These are phyloP conservation scores for Alternaria gansuensis DNA, from an alignment of 2,329 filamentous ascomycete genomes.

Conservation along the genomic window DNA sequence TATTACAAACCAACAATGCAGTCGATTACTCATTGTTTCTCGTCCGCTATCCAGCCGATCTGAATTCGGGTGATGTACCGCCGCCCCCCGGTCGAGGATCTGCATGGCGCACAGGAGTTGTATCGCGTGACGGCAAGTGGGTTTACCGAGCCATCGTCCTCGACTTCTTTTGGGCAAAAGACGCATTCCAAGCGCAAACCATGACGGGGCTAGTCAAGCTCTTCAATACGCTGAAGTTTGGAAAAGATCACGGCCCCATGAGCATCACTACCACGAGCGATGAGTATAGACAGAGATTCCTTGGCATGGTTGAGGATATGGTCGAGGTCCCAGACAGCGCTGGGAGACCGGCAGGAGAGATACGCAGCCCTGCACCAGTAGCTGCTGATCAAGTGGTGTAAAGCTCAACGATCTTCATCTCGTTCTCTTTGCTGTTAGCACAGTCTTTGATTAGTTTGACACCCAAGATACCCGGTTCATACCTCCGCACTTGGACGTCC, in stretches of 20 bases:
- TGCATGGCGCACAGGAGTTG: constrained; percentile 69
- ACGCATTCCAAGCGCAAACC: constrained; percentile 70
- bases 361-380: constrained; percentile 31
- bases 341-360: constrained; percentile 43
- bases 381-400: constrained; percentile 21
- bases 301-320: constrained; percentile 60
- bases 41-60: constrained; percentile 63
- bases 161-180: constrained; percentile 83
- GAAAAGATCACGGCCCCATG: constrained; percentile 74
- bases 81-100: constrained; percentile 45
- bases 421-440: constrained; percentile 1
- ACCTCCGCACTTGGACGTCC: constrained; percentile 1
- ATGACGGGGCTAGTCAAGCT: constrained; percentile 72
- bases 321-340: constrained; percentile 48
- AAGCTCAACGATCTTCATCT: not conserved
- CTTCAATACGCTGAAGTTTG: constrained; percentile 63
- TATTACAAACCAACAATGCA: constrained; percentile 69
- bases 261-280: constrained; percentile 74
- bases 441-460: constrained; percentile 10
- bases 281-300: constrained; percentile 70
- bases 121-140: constrained; percentile 70
- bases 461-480: constrained; percentile 15
- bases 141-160: constrained; percentile 73
- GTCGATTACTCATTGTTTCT: constrained; percentile 81
- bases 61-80: constrained; percentile 47